These are phyloP conservation scores for Cadophora sp. DNA, from an alignment of 2,329 filamentous ascomycete genomes.

Conservation along the genomic window DNA sequence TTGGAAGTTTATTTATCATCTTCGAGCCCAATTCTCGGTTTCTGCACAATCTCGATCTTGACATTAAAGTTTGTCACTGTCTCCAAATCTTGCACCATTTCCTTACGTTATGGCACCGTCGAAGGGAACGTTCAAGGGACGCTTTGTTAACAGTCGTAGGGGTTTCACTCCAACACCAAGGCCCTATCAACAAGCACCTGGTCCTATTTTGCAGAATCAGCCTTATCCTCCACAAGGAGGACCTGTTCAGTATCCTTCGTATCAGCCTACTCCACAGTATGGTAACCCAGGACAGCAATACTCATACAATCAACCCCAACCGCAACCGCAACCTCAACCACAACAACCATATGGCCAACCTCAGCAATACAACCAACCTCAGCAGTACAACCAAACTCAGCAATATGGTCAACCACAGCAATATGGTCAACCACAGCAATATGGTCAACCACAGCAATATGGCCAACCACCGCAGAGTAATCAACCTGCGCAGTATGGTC, in stretches of 20 bases:
- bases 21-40: not conserved
- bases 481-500: conserved; percentile 32
- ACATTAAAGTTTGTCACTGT: not conserved
- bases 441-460: conserved; percentile 3
- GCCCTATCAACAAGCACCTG: conserved; percentile 35
- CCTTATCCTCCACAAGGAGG: conserved; percentile 27
- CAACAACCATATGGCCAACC: conserved; percentile 1
- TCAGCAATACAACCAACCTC: conserved; percentile 2
- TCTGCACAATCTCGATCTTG: not conserved
- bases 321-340: not conserved
- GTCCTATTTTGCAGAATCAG: conserved; percentile 20
- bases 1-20: not conserved
- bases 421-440: not conserved
- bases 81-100: not conserved
- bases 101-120: not conserved
- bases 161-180: conserved; percentile 30
- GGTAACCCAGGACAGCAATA: conserved; percentile 30
- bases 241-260: conserved; percentile 33
- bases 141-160: conserved; percentile 32
- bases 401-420: conserved; percentile 20
- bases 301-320: conserved; percentile 20
- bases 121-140: conserved; percentile 1
- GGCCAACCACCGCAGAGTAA: conserved; percentile 27
- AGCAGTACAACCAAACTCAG: not conserved
- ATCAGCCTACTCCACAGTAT: conserved; percentile 37